A percentile compares a stretch with the other conserved stretches of the same genome.
phyloP scores from a whole-genome alignment of 257 asterid species.

The Lycium barbarum region DNA sequence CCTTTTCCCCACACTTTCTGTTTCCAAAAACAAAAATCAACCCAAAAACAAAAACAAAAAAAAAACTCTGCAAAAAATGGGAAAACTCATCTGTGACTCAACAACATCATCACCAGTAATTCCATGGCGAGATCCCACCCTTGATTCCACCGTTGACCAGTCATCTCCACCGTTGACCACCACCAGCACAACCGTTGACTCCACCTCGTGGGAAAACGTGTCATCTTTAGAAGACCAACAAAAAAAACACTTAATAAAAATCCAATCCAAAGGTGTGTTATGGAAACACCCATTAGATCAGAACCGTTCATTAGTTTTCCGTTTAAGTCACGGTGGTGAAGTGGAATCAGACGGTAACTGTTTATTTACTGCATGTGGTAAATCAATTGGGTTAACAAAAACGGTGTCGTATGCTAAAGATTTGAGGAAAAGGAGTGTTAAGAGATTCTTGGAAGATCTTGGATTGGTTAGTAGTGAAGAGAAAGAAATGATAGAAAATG shows the following conservation, averaged over 20 bases:
- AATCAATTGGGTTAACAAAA: constrained; percentile 52
- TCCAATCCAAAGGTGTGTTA: constrained; percentile 74
- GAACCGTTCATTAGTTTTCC: constrained; percentile 55
- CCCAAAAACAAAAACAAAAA: neutral
- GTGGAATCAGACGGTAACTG: constrained; percentile 92
- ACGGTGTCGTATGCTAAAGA: constrained; percentile 58
- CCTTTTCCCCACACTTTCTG: constrained; percentile 31
- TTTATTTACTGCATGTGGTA: constrained; percentile 79
- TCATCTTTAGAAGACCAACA: constrained; percentile 85
- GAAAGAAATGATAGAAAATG: constrained; percentile 58
- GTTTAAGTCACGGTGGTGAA: constrained; percentile 86
- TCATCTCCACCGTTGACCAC: neutral
- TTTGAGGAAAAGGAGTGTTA: constrained; percentile 70
- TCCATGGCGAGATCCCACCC: constrained; percentile 80
- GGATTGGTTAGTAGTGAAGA: constrained; percentile 66
- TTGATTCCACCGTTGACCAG: constrained; percentile 49
- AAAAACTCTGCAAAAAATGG: constrained; percentile 51
- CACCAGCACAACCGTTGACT: neutral
- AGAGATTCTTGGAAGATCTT: constrained; percentile 75
- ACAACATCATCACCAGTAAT: constrained; percentile 85
- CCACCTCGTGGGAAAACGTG: constrained; percentile 68
- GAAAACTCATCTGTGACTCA: constrained; percentile 86
- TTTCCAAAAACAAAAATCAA: constrained; percentile 25
- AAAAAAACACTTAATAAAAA: constrained; percentile 60
- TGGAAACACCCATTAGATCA: constrained; percentile 86